Evolutionary conservation across 140 eudicot species (phyloP).

Genomic region (Cichorium intybus): DNA sequence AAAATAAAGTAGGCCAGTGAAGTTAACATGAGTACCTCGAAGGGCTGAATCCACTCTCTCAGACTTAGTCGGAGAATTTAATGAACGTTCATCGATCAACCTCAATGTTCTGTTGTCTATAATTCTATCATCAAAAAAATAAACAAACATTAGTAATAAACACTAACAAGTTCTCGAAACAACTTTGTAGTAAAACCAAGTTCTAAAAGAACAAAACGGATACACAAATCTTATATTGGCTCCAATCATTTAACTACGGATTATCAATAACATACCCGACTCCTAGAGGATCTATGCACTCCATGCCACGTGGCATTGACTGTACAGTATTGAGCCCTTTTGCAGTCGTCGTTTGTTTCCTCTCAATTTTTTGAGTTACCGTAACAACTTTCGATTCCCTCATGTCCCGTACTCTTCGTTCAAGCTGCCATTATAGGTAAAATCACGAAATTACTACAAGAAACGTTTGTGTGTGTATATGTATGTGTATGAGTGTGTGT

Average conservation of each 20-base stretch:
- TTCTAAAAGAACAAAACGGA: too few relatives aligned
- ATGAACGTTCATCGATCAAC: conserved; percentile 59
- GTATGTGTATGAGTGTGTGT: neutral
- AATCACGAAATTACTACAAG: neutral
- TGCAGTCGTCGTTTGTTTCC: conserved; percentile 47
- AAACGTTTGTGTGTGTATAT: neutral
- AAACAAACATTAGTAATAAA: conserved; percentile 14
- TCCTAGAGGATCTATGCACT: conserved; percentile 91
- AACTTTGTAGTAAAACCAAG: too few relatives aligned
- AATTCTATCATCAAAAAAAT: conserved; percentile 40
- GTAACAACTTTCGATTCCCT: conserved; percentile 72
- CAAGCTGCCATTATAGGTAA: conserved; percentile 52
- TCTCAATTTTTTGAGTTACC: conserved; percentile 44
- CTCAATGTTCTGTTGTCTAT: conserved; percentile 80
- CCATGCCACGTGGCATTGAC: conserved; percentile 92
- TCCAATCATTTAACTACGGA: neutral
- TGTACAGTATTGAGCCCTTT: conserved; percentile 60
- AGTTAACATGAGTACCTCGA: conserved; percentile 80
- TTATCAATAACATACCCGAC: conserved; percentile 50
- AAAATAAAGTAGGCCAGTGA: too few relatives aligned
- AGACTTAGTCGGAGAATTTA: conserved; percentile 53
- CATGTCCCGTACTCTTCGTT: conserved; percentile 91
- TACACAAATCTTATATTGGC: neutral
- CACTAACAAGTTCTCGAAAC: conserved; percentile 1
- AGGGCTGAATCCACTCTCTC: conserved; percentile 58